These are phyloP conservation scores for Neonectria hederae DNA, from an alignment of 2,329 filamentous ascomycete genomes.

Conservation along the genomic window DNA sequence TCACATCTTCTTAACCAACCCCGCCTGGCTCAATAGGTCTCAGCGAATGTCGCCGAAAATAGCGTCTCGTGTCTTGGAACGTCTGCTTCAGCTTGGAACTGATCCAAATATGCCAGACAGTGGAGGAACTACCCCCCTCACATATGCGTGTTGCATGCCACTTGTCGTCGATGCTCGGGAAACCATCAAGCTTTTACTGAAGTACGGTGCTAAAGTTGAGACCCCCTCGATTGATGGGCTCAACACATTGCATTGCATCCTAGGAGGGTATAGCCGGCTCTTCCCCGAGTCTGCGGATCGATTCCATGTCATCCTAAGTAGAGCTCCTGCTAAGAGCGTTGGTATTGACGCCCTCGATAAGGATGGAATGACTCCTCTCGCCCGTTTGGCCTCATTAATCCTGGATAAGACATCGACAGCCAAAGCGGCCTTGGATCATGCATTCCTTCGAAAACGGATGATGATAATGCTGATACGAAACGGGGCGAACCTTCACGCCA, in stretches of 20 bases:
- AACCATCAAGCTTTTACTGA: constrained; percentile 3
- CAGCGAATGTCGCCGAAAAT: not conserved
- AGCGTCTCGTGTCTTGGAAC: not conserved
- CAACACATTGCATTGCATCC: not conserved
- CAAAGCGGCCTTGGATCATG: not conserved
- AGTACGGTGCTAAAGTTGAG: constrained; percentile 7
- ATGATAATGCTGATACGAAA: not conserved
- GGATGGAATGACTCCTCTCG: constrained; percentile 10
- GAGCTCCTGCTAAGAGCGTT: not conserved
- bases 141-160: constrained; percentile 10
- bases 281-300: not conserved
- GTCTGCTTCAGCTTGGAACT: constrained; percentile 2
- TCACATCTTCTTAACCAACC: constrained; percentile 6
- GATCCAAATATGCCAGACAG: constrained; percentile 16
- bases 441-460: not conserved
- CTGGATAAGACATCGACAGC: not conserved
- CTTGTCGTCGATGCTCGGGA: not conserved
- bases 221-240: not conserved
- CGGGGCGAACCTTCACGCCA: constrained; percentile 3
- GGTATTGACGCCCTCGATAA: not conserved
- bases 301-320: not conserved
- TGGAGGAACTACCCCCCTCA: not conserved
- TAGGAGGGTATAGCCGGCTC: not conserved
- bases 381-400: not conserved
- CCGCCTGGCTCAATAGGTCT: not conserved